phyloP scores from a whole-genome alignment of 495 filamentous ascomycete species.

The Penicillium robsamsonii region DNA sequence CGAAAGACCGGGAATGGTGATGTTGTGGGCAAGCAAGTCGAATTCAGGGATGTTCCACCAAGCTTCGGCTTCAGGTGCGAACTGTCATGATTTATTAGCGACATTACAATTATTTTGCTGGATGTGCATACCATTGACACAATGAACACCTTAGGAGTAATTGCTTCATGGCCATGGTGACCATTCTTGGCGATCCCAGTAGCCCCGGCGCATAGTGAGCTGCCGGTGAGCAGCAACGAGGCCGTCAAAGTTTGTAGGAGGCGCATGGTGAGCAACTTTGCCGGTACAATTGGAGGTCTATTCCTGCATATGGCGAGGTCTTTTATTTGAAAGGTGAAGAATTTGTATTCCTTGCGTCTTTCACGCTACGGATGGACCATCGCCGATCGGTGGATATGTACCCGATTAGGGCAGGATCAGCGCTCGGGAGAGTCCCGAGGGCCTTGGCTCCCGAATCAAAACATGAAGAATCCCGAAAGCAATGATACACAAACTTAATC shows the following conservation, averaged over 20 bases:
- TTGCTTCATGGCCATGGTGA: conserved; percentile 28
- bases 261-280: conserved; percentile 11
- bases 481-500: too few relatives aligned
- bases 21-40: conserved; percentile 60
- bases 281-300: not conserved
- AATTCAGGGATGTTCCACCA: conserved; percentile 66
- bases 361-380: not conserved
- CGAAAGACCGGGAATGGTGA: conserved; percentile 65
- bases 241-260: conserved; percentile 13
- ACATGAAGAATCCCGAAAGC: too few relatives aligned
- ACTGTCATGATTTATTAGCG: conserved; percentile 39
- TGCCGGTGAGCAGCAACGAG: conserved; percentile 20
- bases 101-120: not conserved
- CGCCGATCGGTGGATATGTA: not conserved
- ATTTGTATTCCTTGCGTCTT: not conserved
- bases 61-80: conserved; percentile 61
- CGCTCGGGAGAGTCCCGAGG: not conserved
- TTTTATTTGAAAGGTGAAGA: conserved; percentile 3
- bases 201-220: conserved; percentile 11
- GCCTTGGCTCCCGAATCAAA: too few relatives aligned
- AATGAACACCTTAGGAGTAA: conserved; percentile 66
- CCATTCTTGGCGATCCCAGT: conserved; percentile 8
- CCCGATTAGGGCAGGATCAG: not conserved
- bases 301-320: not conserved
- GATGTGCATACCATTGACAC: conserved; percentile 60